phyloP scores from a whole-genome alignment of 2,329 filamentous ascomycete species.

The Alternaria hordeiaustralica region DNA sequence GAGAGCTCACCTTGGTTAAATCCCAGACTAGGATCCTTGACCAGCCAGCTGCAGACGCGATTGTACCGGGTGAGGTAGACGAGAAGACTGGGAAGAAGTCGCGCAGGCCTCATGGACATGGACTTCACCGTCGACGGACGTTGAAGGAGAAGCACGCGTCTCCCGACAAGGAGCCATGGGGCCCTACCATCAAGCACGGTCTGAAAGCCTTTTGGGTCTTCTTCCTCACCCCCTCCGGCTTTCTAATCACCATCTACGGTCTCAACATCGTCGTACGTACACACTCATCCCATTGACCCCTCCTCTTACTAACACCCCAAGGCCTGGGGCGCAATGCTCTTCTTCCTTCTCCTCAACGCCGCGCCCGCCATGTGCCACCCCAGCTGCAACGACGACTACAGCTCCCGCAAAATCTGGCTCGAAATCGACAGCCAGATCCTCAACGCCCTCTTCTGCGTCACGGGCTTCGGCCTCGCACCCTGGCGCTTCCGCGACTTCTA shows the following conservation, averaged over 20 bases:
- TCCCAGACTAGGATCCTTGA: constrained; percentile 13
- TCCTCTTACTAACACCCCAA: neutral
- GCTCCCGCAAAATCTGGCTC: constrained; percentile 78
- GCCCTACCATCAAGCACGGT: constrained; percentile 64
- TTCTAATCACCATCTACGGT: constrained; percentile 77
- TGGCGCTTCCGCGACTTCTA: constrained; percentile 85
- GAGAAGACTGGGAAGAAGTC: neutral
- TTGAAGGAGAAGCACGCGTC: constrained; percentile 31
- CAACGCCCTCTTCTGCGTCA: constrained; percentile 85
- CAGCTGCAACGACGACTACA: constrained; percentile 75
- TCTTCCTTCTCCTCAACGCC: constrained; percentile 80
- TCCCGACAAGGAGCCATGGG: constrained; percentile 51
- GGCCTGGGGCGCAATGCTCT: constrained; percentile 90
- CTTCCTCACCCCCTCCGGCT: constrained; percentile 75
- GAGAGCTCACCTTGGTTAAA: constrained; percentile 9
- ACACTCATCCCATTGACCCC: rapidly evolving
- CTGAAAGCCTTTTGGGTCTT: constrained; percentile 72
- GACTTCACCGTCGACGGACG: neutral
- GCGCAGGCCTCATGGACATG: neutral
- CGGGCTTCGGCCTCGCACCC: constrained; percentile 81
- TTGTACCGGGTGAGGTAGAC: neutral
- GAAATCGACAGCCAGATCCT: constrained; percentile 85
- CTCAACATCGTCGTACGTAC: constrained; percentile 69
- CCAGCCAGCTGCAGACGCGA: neutral
- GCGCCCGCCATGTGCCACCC: constrained; percentile 72